Evolutionary conservation across 2,329 filamentous ascomycete genomes (phyloP).

Genomic region (Talaromyces funiculosus): DNA sequence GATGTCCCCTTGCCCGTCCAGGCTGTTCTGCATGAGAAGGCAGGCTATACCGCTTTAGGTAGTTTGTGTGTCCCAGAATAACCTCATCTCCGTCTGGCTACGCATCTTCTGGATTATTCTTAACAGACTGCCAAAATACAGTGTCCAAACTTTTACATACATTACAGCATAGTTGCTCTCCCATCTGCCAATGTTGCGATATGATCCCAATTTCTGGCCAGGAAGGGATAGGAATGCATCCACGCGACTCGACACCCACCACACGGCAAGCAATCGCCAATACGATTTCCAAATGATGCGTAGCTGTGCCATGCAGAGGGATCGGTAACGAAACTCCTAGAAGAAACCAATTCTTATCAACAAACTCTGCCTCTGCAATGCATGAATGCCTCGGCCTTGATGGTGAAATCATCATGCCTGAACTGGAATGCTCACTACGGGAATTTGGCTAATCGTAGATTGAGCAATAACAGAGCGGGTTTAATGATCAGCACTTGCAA

Average conservation of each 20-base stretch:
- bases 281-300: not conserved
- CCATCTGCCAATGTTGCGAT: not conserved
- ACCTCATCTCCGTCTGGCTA: not conserved
- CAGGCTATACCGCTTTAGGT: not conserved
- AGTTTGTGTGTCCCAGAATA: not conserved
- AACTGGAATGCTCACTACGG: conserved; percentile 4
- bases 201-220: not conserved
- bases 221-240: conserved; percentile 10
- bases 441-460: not conserved
- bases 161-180: not conserved
- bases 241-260: not conserved
- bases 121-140: not conserved
- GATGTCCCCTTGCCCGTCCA: not conserved
- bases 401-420: conserved; percentile 3
- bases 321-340: not conserved
- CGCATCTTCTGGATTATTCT: not conserved
- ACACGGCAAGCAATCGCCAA: not conserved
- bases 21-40: not conserved
- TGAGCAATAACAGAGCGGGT: not conserved
- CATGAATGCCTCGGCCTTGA: not conserved
- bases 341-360: not conserved
- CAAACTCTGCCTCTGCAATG: not conserved
- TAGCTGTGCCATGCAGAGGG: not conserved
- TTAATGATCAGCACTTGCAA: not conserved
- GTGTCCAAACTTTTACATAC: too few species aligned